Evolutionary conservation across 495 filamentous ascomycete species (phyloP).

Genomic region (Hypoxylon fuscum): DNA sequence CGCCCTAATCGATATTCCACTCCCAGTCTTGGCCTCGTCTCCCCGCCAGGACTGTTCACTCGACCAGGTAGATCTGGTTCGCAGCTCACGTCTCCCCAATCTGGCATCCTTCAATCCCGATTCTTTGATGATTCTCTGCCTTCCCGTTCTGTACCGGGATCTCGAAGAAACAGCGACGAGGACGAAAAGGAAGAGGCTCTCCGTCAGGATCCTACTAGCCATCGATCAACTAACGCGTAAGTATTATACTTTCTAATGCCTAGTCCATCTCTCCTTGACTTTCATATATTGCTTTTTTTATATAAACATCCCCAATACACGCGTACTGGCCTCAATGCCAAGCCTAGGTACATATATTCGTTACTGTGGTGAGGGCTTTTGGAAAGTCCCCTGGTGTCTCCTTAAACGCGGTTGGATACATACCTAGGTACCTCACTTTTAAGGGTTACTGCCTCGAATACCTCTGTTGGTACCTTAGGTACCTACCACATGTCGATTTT

Average conservation of each 20-base stretch:
- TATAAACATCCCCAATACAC: background rate
- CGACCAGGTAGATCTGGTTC: slow-evolving; percentile 78
- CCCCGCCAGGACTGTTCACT: slow-evolving; percentile 78
- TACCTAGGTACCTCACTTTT: no score
- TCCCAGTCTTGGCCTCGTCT: slow-evolving; percentile 77
- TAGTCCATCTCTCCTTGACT: background rate
- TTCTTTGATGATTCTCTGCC: slow-evolving; percentile 67
- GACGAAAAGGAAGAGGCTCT: slow-evolving; percentile 75
- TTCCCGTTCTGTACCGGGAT: slow-evolving; percentile 86
- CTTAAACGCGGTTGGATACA: no score
- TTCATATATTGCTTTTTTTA: slow-evolving; percentile 12
- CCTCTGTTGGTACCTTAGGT: background rate
- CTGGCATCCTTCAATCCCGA: slow-evolving; percentile 59
- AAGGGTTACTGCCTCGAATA: no score
- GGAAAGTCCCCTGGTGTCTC: background rate
- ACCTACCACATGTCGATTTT: no score
- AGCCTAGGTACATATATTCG: no score
- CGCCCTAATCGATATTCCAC: slow-evolving; percentile 84
- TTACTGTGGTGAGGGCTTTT: background rate
- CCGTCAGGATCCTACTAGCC: slow-evolving; percentile 70
- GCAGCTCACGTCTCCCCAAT: slow-evolving; percentile 68
- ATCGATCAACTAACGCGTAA: slow-evolving; percentile 73
- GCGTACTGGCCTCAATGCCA: slow-evolving; percentile 1
- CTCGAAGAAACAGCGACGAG: slow-evolving; percentile 84
- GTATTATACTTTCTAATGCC: slow-evolving; percentile 44